Base-by-base conservation (phyloP, 306 rosid species). In the Ziziphus jujuba region DNA sequence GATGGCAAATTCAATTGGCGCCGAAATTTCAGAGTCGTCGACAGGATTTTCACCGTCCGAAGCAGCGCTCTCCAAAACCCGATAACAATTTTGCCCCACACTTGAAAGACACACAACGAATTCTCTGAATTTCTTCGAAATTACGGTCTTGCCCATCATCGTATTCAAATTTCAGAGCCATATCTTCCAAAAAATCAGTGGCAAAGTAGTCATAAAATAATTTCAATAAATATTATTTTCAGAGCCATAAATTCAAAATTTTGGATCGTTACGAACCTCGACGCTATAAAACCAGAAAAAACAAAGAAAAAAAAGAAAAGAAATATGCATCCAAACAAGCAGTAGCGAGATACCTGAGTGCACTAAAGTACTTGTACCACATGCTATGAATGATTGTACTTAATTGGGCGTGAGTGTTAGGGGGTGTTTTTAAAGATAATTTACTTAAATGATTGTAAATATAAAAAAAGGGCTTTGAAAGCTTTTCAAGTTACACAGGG, bases 21-120 rank as follows among this genome's bases (percentile, higher is more conserved):
- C 81, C 85, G 85, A 81, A 80, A 80, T 77, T 59, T 80, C 80
- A 70, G 78, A 66, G 66, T 61, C 59, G 10, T 56, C 61, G 65
- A 79, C 72, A 66, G 15, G 76, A 57, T 19, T 77, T 52, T 36
- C 76, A 55, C 76, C 61, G 51, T 74, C 83, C 85, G 69, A 80
- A 61, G 20, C 60, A 15, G 31, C 15, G 80, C 85, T 33, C 85
- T 35, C 33, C 33, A 28, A 24, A 58, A 20, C 40, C 76, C 87
- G 54, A 76, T 58, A 15, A 34, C 72, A 16, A 58, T 28, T 28
- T 28, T 74, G 83, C 69, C 75, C 63, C 63, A 64, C 76, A 20
- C 72, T 54, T 35, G 9, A 4, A 64, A 20, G 58, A 70, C 49
- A n/a, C 5, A 3, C 0, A 60, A 9, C 17, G 53, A 34, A 59